Evolutionary conservation across 768 basidiomycete genomes (phyloP).

Genomic region (Gautieria morchelliformis): DNA sequence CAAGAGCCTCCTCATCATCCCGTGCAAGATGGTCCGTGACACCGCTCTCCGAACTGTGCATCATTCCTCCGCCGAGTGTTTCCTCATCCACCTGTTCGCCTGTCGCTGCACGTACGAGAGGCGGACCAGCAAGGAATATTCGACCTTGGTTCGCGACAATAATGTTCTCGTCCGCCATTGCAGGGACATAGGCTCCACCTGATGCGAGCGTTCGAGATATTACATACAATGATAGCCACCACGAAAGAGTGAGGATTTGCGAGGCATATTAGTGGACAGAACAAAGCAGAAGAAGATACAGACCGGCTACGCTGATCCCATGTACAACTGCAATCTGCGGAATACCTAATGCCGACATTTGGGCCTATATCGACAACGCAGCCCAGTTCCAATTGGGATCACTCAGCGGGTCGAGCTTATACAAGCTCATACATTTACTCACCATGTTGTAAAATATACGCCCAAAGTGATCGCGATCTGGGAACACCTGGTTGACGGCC

Average conservation of each 20-base stretch:
- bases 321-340: slow-evolving; percentile 92
- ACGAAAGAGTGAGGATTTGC: not conserved
- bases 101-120: slow-evolving; percentile 89
- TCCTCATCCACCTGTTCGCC: slow-evolving; percentile 92
- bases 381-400: not conserved
- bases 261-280: not conserved
- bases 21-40: slow-evolving; percentile 83
- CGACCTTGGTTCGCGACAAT: slow-evolving; percentile 86
- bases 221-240: not conserved
- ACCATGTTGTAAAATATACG: slow-evolving; percentile 98
- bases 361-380: slow-evolving; percentile 43
- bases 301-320: slow-evolving; percentile 86
- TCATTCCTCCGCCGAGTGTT: slow-evolving; percentile 78
- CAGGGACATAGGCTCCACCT: slow-evolving; percentile 91
- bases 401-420: not conserved
- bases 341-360: slow-evolving; percentile 86
- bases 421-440: not conserved
- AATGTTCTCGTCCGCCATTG: slow-evolving; percentile 92
- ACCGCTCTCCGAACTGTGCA: slow-evolving; percentile 88
- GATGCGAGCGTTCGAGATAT: slow-evolving; percentile 6
- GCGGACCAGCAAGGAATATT: slow-evolving; percentile 92
- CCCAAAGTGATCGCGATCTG: slow-evolving; percentile 92
- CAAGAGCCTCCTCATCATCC: slow-evolving; percentile 79
- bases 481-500: slow-evolving; percentile 52
- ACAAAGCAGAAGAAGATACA: slow-evolving; percentile 9